phyloP scores from a whole-genome alignment of 805 yeast genomes.

The Lipomyces sp. region DNA sequence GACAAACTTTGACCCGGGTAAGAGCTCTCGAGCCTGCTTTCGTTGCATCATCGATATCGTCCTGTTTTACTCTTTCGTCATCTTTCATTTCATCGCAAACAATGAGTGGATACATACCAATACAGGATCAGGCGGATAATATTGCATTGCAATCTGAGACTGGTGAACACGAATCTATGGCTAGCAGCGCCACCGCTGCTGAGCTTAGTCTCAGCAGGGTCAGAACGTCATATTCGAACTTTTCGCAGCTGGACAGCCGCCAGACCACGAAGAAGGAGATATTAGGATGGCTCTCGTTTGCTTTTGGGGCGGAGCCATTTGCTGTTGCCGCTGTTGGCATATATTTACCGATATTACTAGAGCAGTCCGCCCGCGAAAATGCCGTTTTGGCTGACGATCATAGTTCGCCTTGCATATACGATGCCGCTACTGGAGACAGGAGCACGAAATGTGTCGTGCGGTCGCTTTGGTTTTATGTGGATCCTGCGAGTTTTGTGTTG shows the following conservation, averaged over 20 bases:
- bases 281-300: constrained; percentile 56
- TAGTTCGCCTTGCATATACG: constrained; percentile 50
- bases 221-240: constrained; percentile 20
- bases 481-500: constrained; percentile 69
- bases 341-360: constrained; percentile 67
- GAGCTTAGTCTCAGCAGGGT: constrained; percentile 14
- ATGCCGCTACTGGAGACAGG: constrained; percentile 33
- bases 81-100: no score
- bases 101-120: no score
- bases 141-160: no score
- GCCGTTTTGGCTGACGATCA: constrained; percentile 64
- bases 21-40: no score
- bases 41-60: no score
- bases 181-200: neutral
- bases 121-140: no score
- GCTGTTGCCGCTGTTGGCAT: constrained; percentile 76
- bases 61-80: no score
- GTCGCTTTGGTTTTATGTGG: constrained; percentile 50
- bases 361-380: constrained; percentile 67
- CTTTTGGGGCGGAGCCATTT: constrained; percentile 79
- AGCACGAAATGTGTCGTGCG: constrained; percentile 48
- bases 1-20: no score
- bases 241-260: constrained; percentile 25
- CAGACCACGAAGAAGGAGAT: constrained; percentile 46
- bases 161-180: neutral